A percentile compares a stretch with the other conserved stretches of the same genome.
phyloP scores from a whole-genome alignment of 164 flowering plant genomes.

The Echeveria elegans region DNA sequence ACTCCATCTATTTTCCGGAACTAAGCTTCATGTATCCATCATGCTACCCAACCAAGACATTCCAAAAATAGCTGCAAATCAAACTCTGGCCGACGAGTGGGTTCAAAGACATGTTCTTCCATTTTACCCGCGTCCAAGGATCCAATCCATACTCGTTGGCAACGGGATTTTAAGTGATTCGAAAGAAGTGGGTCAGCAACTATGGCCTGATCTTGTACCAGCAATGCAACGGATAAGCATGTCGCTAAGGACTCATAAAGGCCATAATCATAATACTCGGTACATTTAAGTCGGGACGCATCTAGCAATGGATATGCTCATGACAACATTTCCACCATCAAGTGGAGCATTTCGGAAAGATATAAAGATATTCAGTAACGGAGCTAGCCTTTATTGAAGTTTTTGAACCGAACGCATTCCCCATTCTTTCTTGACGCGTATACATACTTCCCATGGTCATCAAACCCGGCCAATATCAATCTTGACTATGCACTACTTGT shows the following conservation, averaged over 20 bases:
- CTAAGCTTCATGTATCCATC: slow-evolving; percentile 18
- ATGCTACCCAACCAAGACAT: slow-evolving; percentile 29
- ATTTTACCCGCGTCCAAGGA: slow-evolving; percentile 26
- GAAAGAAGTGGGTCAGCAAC: slow-evolving; percentile 13
- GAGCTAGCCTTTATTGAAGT: slow-evolving; percentile 29
- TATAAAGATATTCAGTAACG: slow-evolving; percentile 22
- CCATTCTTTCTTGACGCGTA: slow-evolving; percentile 50
- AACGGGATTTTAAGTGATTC: slow-evolving; percentile 27
- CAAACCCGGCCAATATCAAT: slow-evolving; percentile 18
- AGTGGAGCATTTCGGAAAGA: slow-evolving; percentile 32
- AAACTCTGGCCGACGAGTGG: slow-evolving; percentile 26
- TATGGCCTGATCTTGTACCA: slow-evolving; percentile 39
- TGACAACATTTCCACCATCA: slow-evolving; percentile 48
- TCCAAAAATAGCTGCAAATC: slow-evolving; percentile 17
- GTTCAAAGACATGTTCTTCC: slow-evolving; percentile 23
- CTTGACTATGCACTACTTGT: slow-evolving; percentile 39
- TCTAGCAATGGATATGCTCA: slow-evolving; percentile 50
- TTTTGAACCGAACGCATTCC: slow-evolving; percentile 35
- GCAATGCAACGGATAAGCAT: slow-evolving; percentile 35
- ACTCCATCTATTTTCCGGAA: slow-evolving; percentile 17
- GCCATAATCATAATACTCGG: slow-evolving; percentile 11
- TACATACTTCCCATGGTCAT: slow-evolving; percentile 53
- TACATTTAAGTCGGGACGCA: slow-evolving; percentile 53
- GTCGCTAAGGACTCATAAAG: slow-evolving; percentile 16
- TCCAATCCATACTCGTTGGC: slow-evolving; percentile 28